Base-by-base conservation (phyloP, 1,284 basidiomycete genomes). In the Xerocomus amazonicus region DNA sequence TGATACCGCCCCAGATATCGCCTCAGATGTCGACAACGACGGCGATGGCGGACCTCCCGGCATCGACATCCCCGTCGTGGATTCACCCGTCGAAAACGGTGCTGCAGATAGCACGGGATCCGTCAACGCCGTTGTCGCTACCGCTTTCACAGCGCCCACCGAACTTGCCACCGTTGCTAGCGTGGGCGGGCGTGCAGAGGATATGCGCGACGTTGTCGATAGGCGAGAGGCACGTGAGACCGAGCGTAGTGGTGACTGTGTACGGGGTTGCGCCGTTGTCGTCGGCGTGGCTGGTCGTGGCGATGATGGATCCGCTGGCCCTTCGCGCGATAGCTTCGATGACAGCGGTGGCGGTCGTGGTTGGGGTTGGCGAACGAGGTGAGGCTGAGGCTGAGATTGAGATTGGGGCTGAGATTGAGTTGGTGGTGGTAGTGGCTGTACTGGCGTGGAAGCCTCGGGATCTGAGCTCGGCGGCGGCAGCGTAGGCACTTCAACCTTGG, bases 191-290 rank as follows among this genome's bases (percentile, higher is more conserved):
- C 81, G 76, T 23, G 72, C 77, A 0, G 74, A 69, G 10, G 85
- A 85, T 60, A 85, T 82, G 46, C 71, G 74, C 8, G 85, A 87
- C 0, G 83, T 77, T 7, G 76, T 74, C 5, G 84, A 87, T 14
- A 80, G 61, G 19, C 82, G 75, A 3, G 86, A 88, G 4, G 82
- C 79, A 37, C 85, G 76, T 3, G 86, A 88, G 9, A 75, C 80
- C 34, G 85, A 81, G 9, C 85, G 78, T 38, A 84, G 65, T 1
- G 84, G 82, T 0, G 83, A 82, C 4, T 76, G 69, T 41, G 66
- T 58, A 39, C 62, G 66, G 6, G 72, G 66, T 10, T 64, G 58
- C 10, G 55, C 49, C 29, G 61, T 54, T 49, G 52, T 47, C 23
- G 68, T 62, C 23, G 59, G 64, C 27, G 66, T 63, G 13, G 59